Evolutionary conservation across 2,329 filamentous ascomycete species (phyloP).

Genomic region (Botrytis sinoallii): DNA sequence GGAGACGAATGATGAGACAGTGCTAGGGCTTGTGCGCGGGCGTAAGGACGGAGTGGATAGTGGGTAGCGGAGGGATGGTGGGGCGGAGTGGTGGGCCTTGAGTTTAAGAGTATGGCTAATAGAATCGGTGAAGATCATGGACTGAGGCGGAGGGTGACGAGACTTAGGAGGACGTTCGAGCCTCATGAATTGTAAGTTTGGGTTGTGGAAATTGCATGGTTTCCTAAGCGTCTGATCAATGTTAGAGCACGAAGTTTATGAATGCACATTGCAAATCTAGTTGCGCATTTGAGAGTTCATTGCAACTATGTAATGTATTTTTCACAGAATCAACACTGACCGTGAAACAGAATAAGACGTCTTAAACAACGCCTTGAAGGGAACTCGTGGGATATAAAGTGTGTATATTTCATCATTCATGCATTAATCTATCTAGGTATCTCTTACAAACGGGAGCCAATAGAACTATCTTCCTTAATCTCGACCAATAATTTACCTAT

Average conservation of each 20-base stretch:
- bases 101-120: neutral
- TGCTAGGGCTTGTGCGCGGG: neutral
- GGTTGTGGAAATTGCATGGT: neutral
- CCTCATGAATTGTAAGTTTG: neutral
- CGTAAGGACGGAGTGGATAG: neutral
- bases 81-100: neutral
- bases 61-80: neutral
- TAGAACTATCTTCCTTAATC: slow-evolving; percentile 41
- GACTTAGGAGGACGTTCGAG: neutral
- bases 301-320: neutral
- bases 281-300: neutral
- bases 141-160: neutral
- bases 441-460: slow-evolving; percentile 22
- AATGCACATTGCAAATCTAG: neutral
- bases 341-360: neutral
- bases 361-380: neutral
- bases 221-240: neutral
- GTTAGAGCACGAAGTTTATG: neutral
- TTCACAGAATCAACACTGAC: neutral
- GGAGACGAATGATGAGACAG: neutral
- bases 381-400: neutral
- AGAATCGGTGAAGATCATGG: neutral
- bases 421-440: neutral
- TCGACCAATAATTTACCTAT: slow-evolving; percentile 54
- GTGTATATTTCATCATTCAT: neutral